Evolutionary conservation across 345 rosid species (phyloP).

Genomic region (Eucalyptus rudis): DNA sequence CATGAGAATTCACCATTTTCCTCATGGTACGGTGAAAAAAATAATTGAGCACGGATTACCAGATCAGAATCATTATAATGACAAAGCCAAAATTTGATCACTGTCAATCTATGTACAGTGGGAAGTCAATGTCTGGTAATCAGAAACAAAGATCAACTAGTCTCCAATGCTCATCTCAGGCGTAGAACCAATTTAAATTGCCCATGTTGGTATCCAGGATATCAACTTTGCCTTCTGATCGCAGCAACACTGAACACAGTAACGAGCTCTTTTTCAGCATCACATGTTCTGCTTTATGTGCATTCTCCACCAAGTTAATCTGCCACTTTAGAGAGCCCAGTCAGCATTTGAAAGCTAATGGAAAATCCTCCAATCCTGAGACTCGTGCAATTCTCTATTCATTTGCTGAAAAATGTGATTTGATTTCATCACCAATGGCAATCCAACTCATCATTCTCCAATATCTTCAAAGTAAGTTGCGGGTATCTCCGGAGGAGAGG

Average conservation of each 20-base stretch:
- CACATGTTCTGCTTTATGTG: background rate
- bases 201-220: background rate
- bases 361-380: too few relatives aligned
- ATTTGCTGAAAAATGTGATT: too few relatives aligned
- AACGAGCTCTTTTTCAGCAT: background rate
- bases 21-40: background rate
- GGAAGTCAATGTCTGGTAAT: background rate
- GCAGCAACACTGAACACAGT: background rate
- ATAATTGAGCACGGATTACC: background rate
- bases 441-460: too few relatives aligned
- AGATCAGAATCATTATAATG: background rate
- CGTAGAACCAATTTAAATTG: background rate
- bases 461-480: too few relatives aligned
- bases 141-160: background rate
- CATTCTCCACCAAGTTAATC: background rate
- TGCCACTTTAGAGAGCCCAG: background rate
- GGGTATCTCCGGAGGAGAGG: too few relatives aligned
- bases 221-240: background rate
- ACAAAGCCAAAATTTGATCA: background rate
- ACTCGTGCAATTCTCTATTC: too few relatives aligned
- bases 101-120: background rate
- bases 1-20: background rate
- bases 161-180: background rate
- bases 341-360: too few relatives aligned
- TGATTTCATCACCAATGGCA: too few relatives aligned